Base-by-base conservation (phyloP, 768 basidiomycete genomes). In the Russula brevipes region DNA sequence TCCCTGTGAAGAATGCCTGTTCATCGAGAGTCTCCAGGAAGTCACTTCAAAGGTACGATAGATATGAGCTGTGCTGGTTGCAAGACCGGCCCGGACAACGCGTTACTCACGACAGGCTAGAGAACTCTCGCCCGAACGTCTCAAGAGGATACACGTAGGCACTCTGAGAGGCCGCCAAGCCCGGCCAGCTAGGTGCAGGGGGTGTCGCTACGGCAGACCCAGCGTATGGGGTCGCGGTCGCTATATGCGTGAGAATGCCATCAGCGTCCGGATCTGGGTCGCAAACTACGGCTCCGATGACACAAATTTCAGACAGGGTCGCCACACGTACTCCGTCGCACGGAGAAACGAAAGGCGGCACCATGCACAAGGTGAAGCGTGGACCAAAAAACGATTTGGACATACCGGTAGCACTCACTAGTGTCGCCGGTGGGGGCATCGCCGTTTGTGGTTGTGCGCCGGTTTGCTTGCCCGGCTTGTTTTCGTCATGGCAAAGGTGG, bases 401-500 rank as follows among this genome's bases (percentile, higher is more conserved):
- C 64, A 59, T 58, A 61, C 60, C 42, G 3, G 60, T 39, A 17
- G 19, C 24, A 17, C 54, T 47, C 24, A 17, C 2, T 38, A 41
- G 60, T 39, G 60, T 17, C 31, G 38, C 31, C 8, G 36, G 54
- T 5, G 49, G 44, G 14, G 77, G 42, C 11, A 75, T 47, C 19
- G 73, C 17, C 0, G 73, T 54, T 61, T 72, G 72, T 41, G 79
- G 77, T 64, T 85, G 56, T 4, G 44, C 5, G 1, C 30, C 85
- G 9, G 80, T 80, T 47, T 1, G 57, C 31, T 62, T 66, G 38
- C 68, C 63, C 1, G 80, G 79, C 53, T 85, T 80, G 61, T 83
- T 83, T 71, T 95, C 93, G 73, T 96, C 95, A 69, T 92, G 89
- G 70, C 94, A 97, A 14, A 96, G 79, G 76, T 97, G 93, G 0